Conservation (phyloP, 164 flowering plant species). For the Kingdonia uniflora region DNA sequence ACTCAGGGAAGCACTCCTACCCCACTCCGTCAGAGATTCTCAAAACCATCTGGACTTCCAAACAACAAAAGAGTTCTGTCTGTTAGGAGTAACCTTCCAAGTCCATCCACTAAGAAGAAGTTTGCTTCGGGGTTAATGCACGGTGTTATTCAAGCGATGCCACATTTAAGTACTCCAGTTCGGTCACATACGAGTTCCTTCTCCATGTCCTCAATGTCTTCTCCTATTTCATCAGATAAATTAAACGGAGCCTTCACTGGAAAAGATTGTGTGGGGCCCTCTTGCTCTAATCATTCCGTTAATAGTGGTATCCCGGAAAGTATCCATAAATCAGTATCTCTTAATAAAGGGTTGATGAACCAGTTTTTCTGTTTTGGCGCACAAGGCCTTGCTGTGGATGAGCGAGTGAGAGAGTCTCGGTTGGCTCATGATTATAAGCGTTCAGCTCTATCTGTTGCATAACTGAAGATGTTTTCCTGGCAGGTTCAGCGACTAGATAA, state of each 20-base stretch:
- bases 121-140: slow-evolving; percentile 58
- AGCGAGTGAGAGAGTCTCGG: slow-evolving; percentile 12
- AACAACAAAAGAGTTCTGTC: slow-evolving; percentile 63
- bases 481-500: no score
- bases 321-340: slow-evolving; percentile 54
- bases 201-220: slow-evolving; percentile 34
- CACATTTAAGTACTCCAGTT: slow-evolving; percentile 20
- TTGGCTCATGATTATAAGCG: slow-evolving; percentile 15
- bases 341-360: slow-evolving; percentile 59
- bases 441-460: slow-evolving; percentile 19
- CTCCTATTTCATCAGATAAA: slow-evolving; percentile 26
- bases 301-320: slow-evolving; percentile 1
- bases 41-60: slow-evolving; percentile 38
- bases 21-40: slow-evolving; percentile 64
- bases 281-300: slow-evolving; percentile 12
- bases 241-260: slow-evolving; percentile 12
- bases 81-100: slow-evolving; percentile 59
- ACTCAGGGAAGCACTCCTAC: slow-evolving; percentile 44
- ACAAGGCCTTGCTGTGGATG: slow-evolving; percentile 44
- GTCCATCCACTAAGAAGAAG: slow-evolving; percentile 73
- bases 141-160: slow-evolving; percentile 59
- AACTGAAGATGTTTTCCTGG: neutral
- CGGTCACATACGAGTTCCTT: slow-evolving; percentile 32
- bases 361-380: slow-evolving; percentile 72
- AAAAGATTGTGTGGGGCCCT: slow-evolving; percentile 16